These are phyloP conservation scores for Colletotrichum tabaci DNA, from an alignment of 2,329 filamentous ascomycete species.

Conservation along the genomic window DNA sequence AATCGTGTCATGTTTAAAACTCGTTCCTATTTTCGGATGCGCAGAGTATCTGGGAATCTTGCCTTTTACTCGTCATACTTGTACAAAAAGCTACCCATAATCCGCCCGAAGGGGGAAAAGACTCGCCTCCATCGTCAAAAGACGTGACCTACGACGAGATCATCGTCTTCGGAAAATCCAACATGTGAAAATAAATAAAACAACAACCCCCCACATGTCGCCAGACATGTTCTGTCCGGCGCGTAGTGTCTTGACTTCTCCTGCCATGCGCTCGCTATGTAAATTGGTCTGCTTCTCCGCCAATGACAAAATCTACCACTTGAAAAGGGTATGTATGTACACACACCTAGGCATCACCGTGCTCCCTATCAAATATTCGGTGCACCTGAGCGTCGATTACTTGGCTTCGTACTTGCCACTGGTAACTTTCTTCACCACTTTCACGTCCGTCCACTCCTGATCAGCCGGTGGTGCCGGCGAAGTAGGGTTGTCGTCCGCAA, in stretches of 20 bases:
- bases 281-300: conserved; percentile 27
- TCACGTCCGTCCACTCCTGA: conserved; percentile 76
- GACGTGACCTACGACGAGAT: neutral
- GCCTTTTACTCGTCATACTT: conserved; percentile 33
- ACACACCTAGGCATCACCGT: conserved; percentile 16
- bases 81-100: conserved; percentile 36
- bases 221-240: conserved; percentile 24
- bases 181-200: neutral
- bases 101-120: neutral
- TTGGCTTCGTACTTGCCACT: conserved; percentile 82
- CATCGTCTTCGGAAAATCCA: conserved; percentile 18
- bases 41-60: neutral
- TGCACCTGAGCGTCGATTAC: conserved; percentile 44
- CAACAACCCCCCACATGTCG: neutral
- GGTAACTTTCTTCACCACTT: conserved; percentile 76
- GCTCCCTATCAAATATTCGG: conserved; percentile 2
- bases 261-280: conserved; percentile 40
- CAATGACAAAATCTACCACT: conserved; percentile 34
- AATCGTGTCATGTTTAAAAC: neutral
- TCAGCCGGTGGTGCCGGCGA: conserved; percentile 45
- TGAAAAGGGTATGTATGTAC: conserved; percentile 36
- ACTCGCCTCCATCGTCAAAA: conserved; percentile 5
- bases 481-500: conserved; percentile 67
- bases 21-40: too few species aligned
- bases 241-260: conserved; percentile 12